Conservation (phyloP, 2,329 filamentous ascomycete genomes). For the Botrytis paeoniae region DNA sequence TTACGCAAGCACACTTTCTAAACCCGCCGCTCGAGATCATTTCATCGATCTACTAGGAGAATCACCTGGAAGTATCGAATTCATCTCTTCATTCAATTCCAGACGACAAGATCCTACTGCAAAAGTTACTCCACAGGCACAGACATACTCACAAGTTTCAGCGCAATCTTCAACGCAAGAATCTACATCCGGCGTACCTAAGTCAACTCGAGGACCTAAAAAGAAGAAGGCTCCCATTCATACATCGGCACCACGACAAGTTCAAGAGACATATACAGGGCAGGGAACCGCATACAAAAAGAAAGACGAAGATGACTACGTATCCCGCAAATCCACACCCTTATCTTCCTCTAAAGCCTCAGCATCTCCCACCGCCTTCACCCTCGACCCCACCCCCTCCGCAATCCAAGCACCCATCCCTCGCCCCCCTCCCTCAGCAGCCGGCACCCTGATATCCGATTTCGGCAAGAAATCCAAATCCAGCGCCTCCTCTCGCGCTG, state of each 20-base stretch:
- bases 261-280: slow-evolving; percentile 59
- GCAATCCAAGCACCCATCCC: slow-evolving; percentile 46
- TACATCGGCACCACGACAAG: slow-evolving; percentile 59
- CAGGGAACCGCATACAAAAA: slow-evolving; percentile 71
- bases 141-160: slow-evolving; percentile 7
- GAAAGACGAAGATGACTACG: slow-evolving; percentile 69
- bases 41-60: slow-evolving; percentile 87
- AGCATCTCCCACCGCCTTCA: slow-evolving; percentile 35
- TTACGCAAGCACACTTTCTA: slow-evolving; percentile 75
- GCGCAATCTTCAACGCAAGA: slow-evolving; percentile 16
- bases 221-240: slow-evolving; percentile 62
- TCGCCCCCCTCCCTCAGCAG: slow-evolving; percentile 53
- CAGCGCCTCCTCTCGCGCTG: slow-evolving; percentile 46
- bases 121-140: slow-evolving; percentile 17
- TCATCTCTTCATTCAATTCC: slow-evolving; percentile 73
- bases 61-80: slow-evolving; percentile 69
- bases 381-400: slow-evolving; percentile 49
- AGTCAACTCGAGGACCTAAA: slow-evolving; percentile 47
- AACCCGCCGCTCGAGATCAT: slow-evolving; percentile 74
- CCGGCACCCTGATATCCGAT: slow-evolving; percentile 81
- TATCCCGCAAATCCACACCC: slow-evolving; percentile 47
- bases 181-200: slow-evolving; percentile 44
- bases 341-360: slow-evolving; percentile 39
- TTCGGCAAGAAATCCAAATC: slow-evolving; percentile 55
- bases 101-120: slow-evolving; percentile 48